Percentiles rank a stretch among this genome's conserved stretches.
Evolutionary conservation across 169 alveolate species (phyloP).

Genomic region (Cryptosporidium viatorum): DNA sequence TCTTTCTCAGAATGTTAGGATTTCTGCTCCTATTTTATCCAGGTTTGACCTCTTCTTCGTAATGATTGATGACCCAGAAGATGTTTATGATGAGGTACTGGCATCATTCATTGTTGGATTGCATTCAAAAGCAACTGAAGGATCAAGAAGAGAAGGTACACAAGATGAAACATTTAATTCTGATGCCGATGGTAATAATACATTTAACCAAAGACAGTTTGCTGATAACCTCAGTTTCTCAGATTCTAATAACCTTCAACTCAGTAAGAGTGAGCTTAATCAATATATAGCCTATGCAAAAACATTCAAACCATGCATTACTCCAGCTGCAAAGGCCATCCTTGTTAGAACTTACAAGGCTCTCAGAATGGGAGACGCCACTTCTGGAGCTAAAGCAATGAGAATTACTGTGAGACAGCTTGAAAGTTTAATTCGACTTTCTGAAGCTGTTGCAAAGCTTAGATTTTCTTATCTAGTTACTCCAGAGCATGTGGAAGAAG

Average conservation of each 20-base stretch:
- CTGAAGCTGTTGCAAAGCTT: slow-evolving; percentile 96
- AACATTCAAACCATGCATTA: slow-evolving; percentile 91
- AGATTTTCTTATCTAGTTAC: slow-evolving; percentile 90
- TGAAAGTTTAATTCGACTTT: slow-evolving; percentile 93
- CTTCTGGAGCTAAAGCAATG: slow-evolving; percentile 88
- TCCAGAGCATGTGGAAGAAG: slow-evolving; percentile 93
- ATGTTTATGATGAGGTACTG: slow-evolving; percentile 88
- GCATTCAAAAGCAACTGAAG: slow-evolving; percentile 85
- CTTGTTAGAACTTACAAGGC: slow-evolving; percentile 91
- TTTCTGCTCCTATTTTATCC: slow-evolving; percentile 96
- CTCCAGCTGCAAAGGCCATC: slow-evolving; percentile 91
- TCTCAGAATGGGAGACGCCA: slow-evolving; percentile 91
- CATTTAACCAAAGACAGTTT: background rate
- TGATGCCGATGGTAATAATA: background rate
- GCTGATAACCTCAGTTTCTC: background rate
- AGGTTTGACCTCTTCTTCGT: slow-evolving; percentile 96
- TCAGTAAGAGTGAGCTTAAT: slow-evolving; percentile 88
- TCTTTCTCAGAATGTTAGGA: slow-evolving; percentile 91
- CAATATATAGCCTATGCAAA: slow-evolving; percentile 92
- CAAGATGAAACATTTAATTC: background rate
- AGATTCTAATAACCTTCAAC: slow-evolving; percentile 66
- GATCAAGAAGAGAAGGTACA: slow-evolving; percentile 24
- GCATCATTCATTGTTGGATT: slow-evolving; percentile 88
- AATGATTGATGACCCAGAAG: slow-evolving; percentile 92
- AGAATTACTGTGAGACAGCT: slow-evolving; percentile 96